These are phyloP conservation scores for Macroventuria anomochaeta DNA, from an alignment of 2,329 filamentous ascomycete genomes.

Conservation along the genomic window DNA sequence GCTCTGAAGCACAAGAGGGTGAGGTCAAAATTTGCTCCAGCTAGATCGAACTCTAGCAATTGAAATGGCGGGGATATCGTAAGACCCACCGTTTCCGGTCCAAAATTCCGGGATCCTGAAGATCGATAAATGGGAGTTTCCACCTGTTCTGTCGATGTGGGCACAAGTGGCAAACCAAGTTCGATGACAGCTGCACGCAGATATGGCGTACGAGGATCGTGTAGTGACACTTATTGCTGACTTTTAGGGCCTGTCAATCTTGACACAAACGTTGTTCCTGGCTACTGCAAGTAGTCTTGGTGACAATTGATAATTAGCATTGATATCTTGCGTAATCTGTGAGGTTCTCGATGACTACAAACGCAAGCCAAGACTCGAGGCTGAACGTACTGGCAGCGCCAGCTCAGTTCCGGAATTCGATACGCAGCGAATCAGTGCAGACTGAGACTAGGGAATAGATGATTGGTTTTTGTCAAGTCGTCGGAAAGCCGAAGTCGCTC, in stretches of 20 bases:
- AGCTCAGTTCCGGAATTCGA: constrained; percentile 16
- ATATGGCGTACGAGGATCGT: background rate
- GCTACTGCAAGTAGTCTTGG: constrained; percentile 2
- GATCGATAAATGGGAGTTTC: constrained; percentile 1
- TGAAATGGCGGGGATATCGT: constrained; percentile 3
- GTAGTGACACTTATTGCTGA: constrained; percentile 8
- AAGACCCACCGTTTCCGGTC: constrained; percentile 9
- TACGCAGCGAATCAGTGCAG: constrained; percentile 21
- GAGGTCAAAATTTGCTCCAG: background rate
- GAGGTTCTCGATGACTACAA: constrained; percentile 3
- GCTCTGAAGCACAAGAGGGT: background rate
- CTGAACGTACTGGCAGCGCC: constrained; percentile 11
- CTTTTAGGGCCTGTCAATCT: background rate
- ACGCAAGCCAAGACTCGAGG: constrained; percentile 16
- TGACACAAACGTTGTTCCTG: constrained; percentile 1
- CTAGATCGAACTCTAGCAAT: constrained; percentile 3
- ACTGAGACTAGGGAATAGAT: constrained; percentile 1
- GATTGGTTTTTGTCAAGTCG: constrained; percentile 11
- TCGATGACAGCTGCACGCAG: background rate
- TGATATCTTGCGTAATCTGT: constrained; percentile 1
- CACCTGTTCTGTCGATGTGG: constrained; percentile 8
- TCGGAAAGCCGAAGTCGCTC: constrained; percentile 22
- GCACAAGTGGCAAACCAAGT: constrained; percentile 4
- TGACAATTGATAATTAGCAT: constrained; percentile 14
- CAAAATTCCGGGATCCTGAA: constrained; percentile 4